Base-by-base conservation (phyloP, 2,329 filamentous ascomycete genomes). In the Bipolaris bicolor region DNA sequence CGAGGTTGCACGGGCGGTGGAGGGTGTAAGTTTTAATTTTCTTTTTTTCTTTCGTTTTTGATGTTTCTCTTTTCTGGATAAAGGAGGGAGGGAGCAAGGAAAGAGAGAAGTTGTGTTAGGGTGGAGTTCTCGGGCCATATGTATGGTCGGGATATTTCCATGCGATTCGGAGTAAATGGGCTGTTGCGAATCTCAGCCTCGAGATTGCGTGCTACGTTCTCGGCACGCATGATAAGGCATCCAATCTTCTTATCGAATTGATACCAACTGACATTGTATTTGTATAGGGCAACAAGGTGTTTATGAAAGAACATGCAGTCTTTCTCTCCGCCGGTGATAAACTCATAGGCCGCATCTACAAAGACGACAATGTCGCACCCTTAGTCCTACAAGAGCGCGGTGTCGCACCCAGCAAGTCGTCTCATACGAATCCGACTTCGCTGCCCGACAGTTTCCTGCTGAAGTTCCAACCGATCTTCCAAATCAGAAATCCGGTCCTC, bases 231-330 rank as follows among this genome's bases (percentile, higher is more conserved):
- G 24, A 16, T 22, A 24, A 24, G 22, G 33, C 34, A 24, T 20
- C 20, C 5, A 6, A 10, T 24, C 33, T 13, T 13, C 2, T 22
- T 5, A 2, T 3, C 22, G 16, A 13, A 20, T 36, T 9, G 29
- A 31, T 31, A 31, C 20, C 37, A 36, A 34, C 47, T n/a, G 24
- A 49, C 7, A 3, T 36, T 22, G 16, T 18, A n/a, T 7, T 33
- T 39, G 3, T 22, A 0, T 45, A 18, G 64, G 55, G 48, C 10
- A 65, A 63, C 7, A 46, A 58, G 44, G 45, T 54, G 20, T 56
- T 66, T 7, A 20, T 63, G 15, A 65, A 66, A 43, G 62, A 66
- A 50, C 62, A 66, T 16, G 26, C 53, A 3, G 36, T 53, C 7
- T 47, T 63, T 20, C 34, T 62, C 5, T 49, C 29, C 3, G 57